Base-by-base conservation (phyloP, 768 basidiomycete genomes). In the Mycena epipterygia region DNA sequence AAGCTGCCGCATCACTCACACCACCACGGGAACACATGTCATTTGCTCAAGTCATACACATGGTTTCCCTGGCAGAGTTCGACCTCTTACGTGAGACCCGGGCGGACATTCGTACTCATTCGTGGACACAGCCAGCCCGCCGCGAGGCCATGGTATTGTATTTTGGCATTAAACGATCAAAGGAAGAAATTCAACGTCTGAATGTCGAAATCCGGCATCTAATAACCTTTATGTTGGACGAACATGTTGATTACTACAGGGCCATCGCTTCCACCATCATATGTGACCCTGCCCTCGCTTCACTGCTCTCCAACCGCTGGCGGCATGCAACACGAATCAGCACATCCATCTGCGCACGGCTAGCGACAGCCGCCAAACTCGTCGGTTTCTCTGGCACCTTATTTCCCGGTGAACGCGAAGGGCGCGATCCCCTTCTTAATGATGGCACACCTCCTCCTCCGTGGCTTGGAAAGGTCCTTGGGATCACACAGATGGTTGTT, bases 141-240 rank as follows among this genome's bases (percentile, higher is more conserved):
- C 57, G 57, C 8, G 57, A 58, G 35, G 39, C 57, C 8, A 58
- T 58, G 57, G 57, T 58, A 5, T 25, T 58, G 5, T 30, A 58
- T 29, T 58, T 29, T 41, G 58, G 42, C 21, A 59, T 59, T 11
- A 48, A 27, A 27, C 46, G 46, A 7, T 23, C 46, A 17, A 27
- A 27, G 46, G 46, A 48, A 17, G 46, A 48, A 17, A 48, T 25
- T 23, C 9, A 9, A 23, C 46, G 46, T 17, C 46, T 48, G 6
- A 48, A 48, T 27, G 46, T 48, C 25, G 46, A 48, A 48, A 48
- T 48, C 25, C 46, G 25, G 9, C 46, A 23, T 11, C 25, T 48
- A 17, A 48, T 48, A 6, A 48, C 46, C 25, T 48, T 17, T 48
- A 48, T 48, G 46, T 14, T 55, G 4, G 52, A 55, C 32, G 52